Base-by-base conservation (phyloP, 805 yeast genomes). In the Debaryomyces tyrocola region DNA sequence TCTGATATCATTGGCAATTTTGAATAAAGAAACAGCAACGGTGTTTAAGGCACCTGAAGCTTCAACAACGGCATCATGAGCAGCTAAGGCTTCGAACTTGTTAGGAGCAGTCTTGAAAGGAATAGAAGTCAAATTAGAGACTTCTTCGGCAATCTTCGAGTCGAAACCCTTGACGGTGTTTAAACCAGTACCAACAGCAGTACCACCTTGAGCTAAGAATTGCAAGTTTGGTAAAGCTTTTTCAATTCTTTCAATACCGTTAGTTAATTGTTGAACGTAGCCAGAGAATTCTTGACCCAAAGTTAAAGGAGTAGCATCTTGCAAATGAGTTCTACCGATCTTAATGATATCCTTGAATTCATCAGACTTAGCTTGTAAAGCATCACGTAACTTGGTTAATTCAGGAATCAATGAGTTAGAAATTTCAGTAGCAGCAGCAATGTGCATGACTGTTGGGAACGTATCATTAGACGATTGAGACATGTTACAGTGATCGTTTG, bases 401-500 rank as follows among this genome's bases (percentile, higher is more conserved):
- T 90, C 88, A 14, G 99, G 99, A 44, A 92, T 57, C 68, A 94
- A 79, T 36, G 77, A 75, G 64, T 79, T 62, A 45, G 85, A 74
- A 73, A 92, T 87, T 75, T 92, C 96, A 37, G 87, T 80, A 53
- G 91, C 97, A 15, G 98, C 97, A 47, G 99, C 97, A 72, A 94
- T 92, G 77, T 94, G 99, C 99, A 94, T 94, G 46, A 92, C 99
- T 33, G 99, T 91, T 57, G 99, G 99, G 87, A 94, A 94, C 45
- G 98, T 94, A 74, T 94, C 99, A 70, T 94, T 94, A 40, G 97
- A 90, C n/a, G 96, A 89, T 75, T 94, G 98, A 15, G 97, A 88
- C 89, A 90, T 91, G 79, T 94, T 94, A 62, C 91, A 95, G 74
- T 94, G 98, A 72, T 94, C 98, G 74, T 94, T 94, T 55, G 99